These are phyloP conservation scores for Onygena corvina DNA, from an alignment of 2,329 filamentous ascomycete genomes.

Conservation along the genomic window DNA sequence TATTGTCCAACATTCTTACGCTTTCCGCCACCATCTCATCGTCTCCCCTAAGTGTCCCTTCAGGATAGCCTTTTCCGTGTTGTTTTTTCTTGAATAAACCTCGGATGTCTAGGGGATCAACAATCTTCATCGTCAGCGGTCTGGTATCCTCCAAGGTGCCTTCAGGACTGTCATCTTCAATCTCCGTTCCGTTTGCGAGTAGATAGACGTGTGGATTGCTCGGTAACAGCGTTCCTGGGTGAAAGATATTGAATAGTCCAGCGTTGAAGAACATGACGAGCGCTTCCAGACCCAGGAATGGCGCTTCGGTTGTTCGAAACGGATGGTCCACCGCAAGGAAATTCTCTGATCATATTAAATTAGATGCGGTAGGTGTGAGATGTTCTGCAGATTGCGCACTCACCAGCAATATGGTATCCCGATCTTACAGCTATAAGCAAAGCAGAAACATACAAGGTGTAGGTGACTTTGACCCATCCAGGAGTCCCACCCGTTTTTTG, in stretches of 20 bases:
- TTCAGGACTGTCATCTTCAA: slow-evolving; percentile 7
- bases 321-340: slow-evolving; percentile 10
- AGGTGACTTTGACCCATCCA: slow-evolving; percentile 10
- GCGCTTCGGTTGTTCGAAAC: slow-evolving; percentile 8
- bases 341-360: slow-evolving; percentile 2
- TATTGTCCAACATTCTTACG: slow-evolving; percentile 1
- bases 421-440: slow-evolving; percentile 11
- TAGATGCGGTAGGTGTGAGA: not conserved
- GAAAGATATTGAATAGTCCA: slow-evolving; percentile 11
- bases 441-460: slow-evolving; percentile 10
- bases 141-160: slow-evolving; percentile 8
- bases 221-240: slow-evolving; percentile 10
- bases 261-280: slow-evolving; percentile 10
- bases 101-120: slow-evolving; percentile 11
- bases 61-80: not conserved
- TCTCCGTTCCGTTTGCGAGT: slow-evolving; percentile 7
- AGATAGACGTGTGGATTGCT: slow-evolving; percentile 9
- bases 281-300: slow-evolving; percentile 10
- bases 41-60: not conserved
- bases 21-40: slow-evolving; percentile 4
- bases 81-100: slow-evolving; percentile 8
- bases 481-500: not conserved
- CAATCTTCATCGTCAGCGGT: slow-evolving; percentile 8
- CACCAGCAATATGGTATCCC: slow-evolving; percentile 13
- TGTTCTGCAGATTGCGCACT: not conserved